Base-by-base conservation (phyloP, 2,329 filamentous ascomycete genomes). In the Xylaria sp. region DNA sequence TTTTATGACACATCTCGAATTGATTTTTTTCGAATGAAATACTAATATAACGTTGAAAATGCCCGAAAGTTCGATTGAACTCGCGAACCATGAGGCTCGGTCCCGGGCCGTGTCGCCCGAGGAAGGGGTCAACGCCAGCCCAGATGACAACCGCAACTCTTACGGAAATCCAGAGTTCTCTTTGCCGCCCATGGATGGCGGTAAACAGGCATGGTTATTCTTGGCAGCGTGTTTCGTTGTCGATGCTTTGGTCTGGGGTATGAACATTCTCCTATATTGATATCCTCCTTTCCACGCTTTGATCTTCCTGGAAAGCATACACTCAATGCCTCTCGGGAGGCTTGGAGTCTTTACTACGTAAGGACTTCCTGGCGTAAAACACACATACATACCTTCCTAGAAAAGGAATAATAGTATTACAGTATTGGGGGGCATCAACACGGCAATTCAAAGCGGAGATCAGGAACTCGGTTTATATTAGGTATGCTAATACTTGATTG, bases 241-340 rank as follows among this genome's bases (percentile, higher is more conserved):
- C 11, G 86, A 89, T 67, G 81, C 83, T 27, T 76, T 86, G 19
- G 80, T 87, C 30, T 88, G 85, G 85, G 85, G 85, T 85, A 67
- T 39, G 67, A 32, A 54, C 19, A 27, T 24, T 30, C 32, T 5
- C 30, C 30, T 27, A 48, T 11, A 11, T 24, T 19, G 12, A 19
- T 48, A 34, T 24, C 36, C 17, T 5, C 2, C n/a, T 34, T 21
- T 17, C 21, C 50, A 4, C 32, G 3, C 36, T 30, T 21, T 19
- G 1, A 5, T n/a, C 32, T 19, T 14, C 1, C 11, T 32, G 12
- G 8, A 21, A 24, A 58, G 30, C 9, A 19, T 5, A 17, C 24
- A 2, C 24, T 27, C 24, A 27, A 27, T 36, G 7, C 34, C 34
- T 7, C 34, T 36, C 34, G 7, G 32, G 9, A 34, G 32, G 32